phyloP scores from a whole-genome alignment of 129 eudicot species.

The Solidago caesia region DNA sequence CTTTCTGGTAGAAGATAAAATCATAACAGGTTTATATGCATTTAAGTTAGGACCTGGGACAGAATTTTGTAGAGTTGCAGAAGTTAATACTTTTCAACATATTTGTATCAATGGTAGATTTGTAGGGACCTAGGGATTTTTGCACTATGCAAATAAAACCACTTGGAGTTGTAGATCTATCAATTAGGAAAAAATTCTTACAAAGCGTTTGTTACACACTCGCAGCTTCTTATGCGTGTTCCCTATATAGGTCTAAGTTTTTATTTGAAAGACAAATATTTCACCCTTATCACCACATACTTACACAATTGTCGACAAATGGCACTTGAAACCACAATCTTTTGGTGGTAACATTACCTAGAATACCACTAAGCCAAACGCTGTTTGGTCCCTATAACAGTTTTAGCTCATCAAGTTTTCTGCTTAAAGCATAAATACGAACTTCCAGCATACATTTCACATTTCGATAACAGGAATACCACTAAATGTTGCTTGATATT shows the following conservation, averaged over 20 bases:
- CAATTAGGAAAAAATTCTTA: background rate
- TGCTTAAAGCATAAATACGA: background rate
- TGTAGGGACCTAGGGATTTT: background rate
- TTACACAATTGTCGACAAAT: background rate
- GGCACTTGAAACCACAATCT: too few relatives aligned
- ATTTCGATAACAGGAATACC: background rate
- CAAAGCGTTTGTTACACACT: background rate
- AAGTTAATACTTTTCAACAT: background rate
- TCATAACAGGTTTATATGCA: background rate
- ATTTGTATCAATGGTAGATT: background rate
- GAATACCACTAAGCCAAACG: too few relatives aligned
- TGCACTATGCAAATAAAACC: background rate
- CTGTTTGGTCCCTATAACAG: too few relatives aligned
- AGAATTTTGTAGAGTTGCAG: background rate
- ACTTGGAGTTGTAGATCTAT: background rate
- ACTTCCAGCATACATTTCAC: background rate
- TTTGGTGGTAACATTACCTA: too few relatives aligned
- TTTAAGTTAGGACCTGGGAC: background rate
- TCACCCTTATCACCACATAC: too few relatives aligned
- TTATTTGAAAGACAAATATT: too few relatives aligned
- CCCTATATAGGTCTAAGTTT: too few relatives aligned
- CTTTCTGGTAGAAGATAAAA: background rate
- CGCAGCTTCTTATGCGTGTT: background rate
- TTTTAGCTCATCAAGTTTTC: background rate
- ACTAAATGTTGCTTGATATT: too few relatives aligned